Evolutionary conservation across 768 basidiomycete species (phyloP), one percentile per base, ranked within the genome.

Genomic region (Auricularia cornea): DNA sequence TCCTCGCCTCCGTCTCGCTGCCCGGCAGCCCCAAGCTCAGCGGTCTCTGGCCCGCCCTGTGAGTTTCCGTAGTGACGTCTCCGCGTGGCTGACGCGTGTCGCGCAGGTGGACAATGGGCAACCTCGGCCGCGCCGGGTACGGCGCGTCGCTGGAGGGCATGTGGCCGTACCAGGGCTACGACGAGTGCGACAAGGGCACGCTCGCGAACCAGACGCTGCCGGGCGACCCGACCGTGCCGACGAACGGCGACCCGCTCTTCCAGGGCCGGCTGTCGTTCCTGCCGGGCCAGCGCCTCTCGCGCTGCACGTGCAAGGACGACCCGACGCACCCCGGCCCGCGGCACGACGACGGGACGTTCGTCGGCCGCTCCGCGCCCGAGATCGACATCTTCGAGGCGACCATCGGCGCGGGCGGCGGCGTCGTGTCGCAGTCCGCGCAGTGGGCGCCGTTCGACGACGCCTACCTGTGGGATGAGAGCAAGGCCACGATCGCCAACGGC

Each of bases 141-240:
- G 77, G 84, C 5, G 90, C 86, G 0, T 84, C 89, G 1, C 88
- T 88, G 1, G 91, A 94, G 60, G 92, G 93, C 5, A 80, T 81
- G 63, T 83, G 56, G 64, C 61, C 61, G 60, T 63, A 67, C 56
- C 59, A 59, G 61, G 38, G 60, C 28, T 92, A 92, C 66, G 89
- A 92, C 67, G 76, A 81, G 18, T 97, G 96, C 68, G 95, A 98
- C 71, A 79, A 95, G n/a, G 96, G 96, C 23, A 94, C 94, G 1
- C 79, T 84, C 16, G 73, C 82, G 6, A 98, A 98, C 73, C 95
- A 98, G 73, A 88, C 92, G 1, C 57, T 84, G 52, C 81, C 88
- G 63, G 86, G 85, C 1, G 71, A 71, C 56, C 94, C 94, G 1
- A 62, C 67, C 12, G 81, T 86, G 3, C 87, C 91, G 5, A 76